Conservation (phyloP, 1,284 basidiomycete species). For the Lignosus rhinocerotis region DNA sequence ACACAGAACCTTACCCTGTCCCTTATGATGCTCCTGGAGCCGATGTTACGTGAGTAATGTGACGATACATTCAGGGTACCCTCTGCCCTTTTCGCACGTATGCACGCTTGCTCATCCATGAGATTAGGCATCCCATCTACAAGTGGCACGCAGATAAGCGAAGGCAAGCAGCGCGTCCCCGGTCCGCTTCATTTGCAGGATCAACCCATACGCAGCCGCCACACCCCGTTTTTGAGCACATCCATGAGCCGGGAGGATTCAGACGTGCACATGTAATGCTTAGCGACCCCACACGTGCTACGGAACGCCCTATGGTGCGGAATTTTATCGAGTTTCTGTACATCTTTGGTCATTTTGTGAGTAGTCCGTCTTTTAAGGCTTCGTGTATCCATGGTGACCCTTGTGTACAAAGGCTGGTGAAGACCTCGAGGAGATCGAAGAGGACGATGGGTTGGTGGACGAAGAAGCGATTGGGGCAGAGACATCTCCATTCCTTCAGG, state of each 20-base stretch:
- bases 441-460: slow-evolving; percentile 48
- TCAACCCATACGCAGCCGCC: slow-evolving; percentile 43
- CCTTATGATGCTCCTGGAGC: slow-evolving; percentile 84
- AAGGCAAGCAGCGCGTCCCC: slow-evolving; percentile 55
- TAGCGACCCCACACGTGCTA: slow-evolving; percentile 63
- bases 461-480: slow-evolving; percentile 22
- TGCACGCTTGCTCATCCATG: slow-evolving; percentile 1
- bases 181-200: slow-evolving; percentile 75
- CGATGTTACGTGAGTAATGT: slow-evolving; percentile 80
- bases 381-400: not conserved
- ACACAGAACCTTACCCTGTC: slow-evolving; percentile 76
- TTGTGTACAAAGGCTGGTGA: slow-evolving; percentile 74
- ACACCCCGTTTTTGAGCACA: slow-evolving; percentile 82
- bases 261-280: slow-evolving; percentile 82
- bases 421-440: slow-evolving; percentile 88
- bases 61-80: not conserved
- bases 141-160: slow-evolving; percentile 87
- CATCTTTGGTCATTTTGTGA: slow-evolving; percentile 91
- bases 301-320: slow-evolving; percentile 65
- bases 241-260: slow-evolving; percentile 93
- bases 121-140: slow-evolving; percentile 82
- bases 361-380: slow-evolving; percentile 33
- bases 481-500: slow-evolving; percentile 16
- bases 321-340: slow-evolving; percentile 94
- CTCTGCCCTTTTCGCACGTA: not conserved